Evolutionary conservation across 2,329 filamentous ascomycete genomes (phyloP), one percentile per base, ranked within the genome.

Genomic region (Claviceps capensis): DNA sequence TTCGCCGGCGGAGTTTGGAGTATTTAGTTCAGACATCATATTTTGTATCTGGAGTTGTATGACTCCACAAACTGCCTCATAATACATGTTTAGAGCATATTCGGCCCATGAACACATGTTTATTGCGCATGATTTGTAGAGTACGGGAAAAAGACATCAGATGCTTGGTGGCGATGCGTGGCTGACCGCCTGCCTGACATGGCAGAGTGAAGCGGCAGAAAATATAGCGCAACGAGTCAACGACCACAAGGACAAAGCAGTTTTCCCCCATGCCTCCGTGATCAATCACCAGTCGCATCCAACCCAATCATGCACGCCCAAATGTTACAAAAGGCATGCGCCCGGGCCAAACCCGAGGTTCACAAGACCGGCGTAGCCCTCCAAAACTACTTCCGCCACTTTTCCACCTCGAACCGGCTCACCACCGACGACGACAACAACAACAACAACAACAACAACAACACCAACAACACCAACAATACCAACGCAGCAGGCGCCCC

Each of bases 281-380:
- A 40, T 22, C 19, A 17, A 41, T 7, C 53, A 57, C 16, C 53
- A 57, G 51, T 44, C 7, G 43, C 47, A 22, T 42, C 37, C 54
- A 51, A 56, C 55, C 52, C 58, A 57, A 57, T 54, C 55, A 70
- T 70, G 68, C 65, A 67, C 52, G 62, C 63, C 42, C 66, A 68
- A 58, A 62, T 63, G 42, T 61, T 71, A 50, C 67, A 67, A 59
- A 69, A 67, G 57, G 62, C 63, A 48, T 65, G 63, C 56, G 58
- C 58, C 54, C 66, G 66, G 50, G 61, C 66, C 55, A 62, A 63
- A 59, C 64, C 64, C 34, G 65, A 69, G 56, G 55, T 65, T 44
- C 57, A 62, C 52, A 62, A 62, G 57, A 61, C 57, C 52, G 63
- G 61, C 8, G 53, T 63, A 34, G 59, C 64, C 38, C 54, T 69